A percentile compares a stretch with the other conserved stretches of the same genome.
phyloP scores from a whole-genome alignment of 306 rosid genomes.

The Heteromeles arbutifolia region DNA sequence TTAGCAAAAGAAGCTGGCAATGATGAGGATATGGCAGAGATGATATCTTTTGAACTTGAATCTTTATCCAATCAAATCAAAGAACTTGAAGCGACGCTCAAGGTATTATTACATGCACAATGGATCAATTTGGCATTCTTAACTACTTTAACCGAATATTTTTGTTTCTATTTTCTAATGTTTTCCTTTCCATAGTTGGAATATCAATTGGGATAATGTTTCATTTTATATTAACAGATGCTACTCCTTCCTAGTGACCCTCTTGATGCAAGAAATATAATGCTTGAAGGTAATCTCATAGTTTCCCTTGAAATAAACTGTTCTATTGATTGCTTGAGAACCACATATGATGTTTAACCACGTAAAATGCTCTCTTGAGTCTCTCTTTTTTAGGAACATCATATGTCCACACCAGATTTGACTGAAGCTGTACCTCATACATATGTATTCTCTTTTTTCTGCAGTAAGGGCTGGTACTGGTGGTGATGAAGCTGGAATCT shows the following conservation, averaged over 20 bases:
- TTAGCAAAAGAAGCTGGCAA: constrained; percentile 69
- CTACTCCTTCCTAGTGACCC: constrained; percentile 89
- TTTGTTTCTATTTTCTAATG: constrained; percentile 5
- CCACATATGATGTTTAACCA: background rate
- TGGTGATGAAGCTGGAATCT: constrained; percentile 97
- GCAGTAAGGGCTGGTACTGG: constrained; percentile 99
- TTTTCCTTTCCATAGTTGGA: constrained; percentile 13
- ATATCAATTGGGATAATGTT: constrained; percentile 10
- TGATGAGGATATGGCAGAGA: constrained; percentile 88
- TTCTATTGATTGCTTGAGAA: background rate
- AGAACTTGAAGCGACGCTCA: constrained; percentile 68
- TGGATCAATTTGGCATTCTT: background rate
- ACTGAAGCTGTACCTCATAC: background rate
- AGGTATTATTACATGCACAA: constrained; percentile 31
- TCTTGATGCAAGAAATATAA: constrained; percentile 87
- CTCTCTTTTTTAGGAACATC: background rate
- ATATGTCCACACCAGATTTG: background rate
- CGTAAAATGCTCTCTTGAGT: background rate
- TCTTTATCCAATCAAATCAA: constrained; percentile 58
- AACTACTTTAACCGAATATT: background rate
- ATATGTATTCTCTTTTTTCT: constrained; percentile 14
- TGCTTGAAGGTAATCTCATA: constrained; percentile 80
- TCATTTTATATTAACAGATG: constrained; percentile 34
- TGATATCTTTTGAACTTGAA: constrained; percentile 64
- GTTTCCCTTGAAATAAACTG: background rate